Percentiles rank a stretch among this genome's conserved stretches.
Conservation (phyloP, 179 eudicot species). For the Spergularia azorica region DNA sequence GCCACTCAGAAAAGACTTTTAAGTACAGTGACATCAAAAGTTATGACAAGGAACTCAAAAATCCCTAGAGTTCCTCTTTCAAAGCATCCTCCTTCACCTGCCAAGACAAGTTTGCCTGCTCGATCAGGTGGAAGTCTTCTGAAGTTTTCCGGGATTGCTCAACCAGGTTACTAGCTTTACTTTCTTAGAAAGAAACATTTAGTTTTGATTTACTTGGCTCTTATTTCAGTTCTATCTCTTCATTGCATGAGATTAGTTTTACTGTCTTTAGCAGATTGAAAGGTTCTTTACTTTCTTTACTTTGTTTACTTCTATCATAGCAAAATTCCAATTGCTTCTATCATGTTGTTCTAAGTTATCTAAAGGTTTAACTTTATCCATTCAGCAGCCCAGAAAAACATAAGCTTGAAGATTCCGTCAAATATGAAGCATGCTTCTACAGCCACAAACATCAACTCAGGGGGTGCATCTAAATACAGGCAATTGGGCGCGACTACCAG, state of each 20-base stretch:
- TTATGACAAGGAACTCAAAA: constrained; percentile 50
- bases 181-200: background rate
- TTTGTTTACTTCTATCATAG: background rate
- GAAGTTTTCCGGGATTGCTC: constrained; percentile 44
- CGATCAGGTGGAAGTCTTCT: constrained; percentile 34
- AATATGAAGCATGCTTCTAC: constrained; percentile 26
- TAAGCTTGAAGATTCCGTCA: constrained; percentile 37
- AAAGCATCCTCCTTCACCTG: constrained; percentile 34
- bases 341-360: background rate
- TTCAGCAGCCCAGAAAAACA: constrained; percentile 47
- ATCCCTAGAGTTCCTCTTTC: constrained; percentile 53
- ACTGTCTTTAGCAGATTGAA: background rate
- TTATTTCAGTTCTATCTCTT: background rate
- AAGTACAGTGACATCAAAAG: constrained; percentile 40
- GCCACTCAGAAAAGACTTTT: constrained; percentile 69
- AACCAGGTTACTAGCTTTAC: constrained; percentile 45
- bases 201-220: background rate
- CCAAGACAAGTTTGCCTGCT: constrained; percentile 31
- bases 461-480: constrained; percentile 32
- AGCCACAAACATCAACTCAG: constrained; percentile 40
- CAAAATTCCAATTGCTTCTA: background rate
- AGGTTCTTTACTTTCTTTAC: background rate
- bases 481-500: constrained; percentile 32
- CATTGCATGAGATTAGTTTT: background rate
- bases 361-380: constrained; percentile 16